Evolutionary conservation across 2,329 filamentous ascomycete species (phyloP), one percentile per base, ranked within the genome.

Genomic region (Sporothrix luriei): DNA sequence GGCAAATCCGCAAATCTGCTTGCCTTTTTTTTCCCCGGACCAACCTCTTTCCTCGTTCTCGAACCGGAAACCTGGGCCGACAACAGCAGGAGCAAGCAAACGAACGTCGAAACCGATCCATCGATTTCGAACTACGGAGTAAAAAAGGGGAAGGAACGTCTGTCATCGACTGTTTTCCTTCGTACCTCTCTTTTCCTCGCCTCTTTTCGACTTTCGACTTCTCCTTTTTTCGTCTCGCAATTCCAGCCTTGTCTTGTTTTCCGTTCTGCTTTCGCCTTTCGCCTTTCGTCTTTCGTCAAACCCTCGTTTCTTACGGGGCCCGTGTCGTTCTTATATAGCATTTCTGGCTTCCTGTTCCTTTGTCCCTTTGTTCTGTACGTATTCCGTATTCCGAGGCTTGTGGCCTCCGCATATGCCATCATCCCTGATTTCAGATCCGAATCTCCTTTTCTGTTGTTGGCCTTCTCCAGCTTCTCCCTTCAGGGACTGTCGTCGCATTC

Each of bases 361-460:
- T n/a, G n/a, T 40, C 29, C 26, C 38, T 65, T 54, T n/a, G 13
- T 16, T 43, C 55, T n/a, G 65, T 57, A 51, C 33, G 51, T 69
- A 51, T 19, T 29, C n/a, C 33, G 24, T 66, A 16, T 16, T 11
- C 16, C n/a, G 38, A 14, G 24, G 40, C 40, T 2, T 43, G 24
- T 43, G 40, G 40, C 19, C 46, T 21, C 24, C 24, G 0, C 62
- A n/a, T 62, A 38, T 14, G 13, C 21, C 38, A 9, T n/a, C 38
- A 62, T 66, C 51, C 52, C 67, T 64, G 57, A 66, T 66, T 66
- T 49, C 33, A 68, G 68, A 69, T 66, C 59, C 59, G 62, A 59
- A 49, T 40, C 49, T 57, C 67, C 43, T 46, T 67, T 62, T 38
- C 33, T 33, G 6, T 33, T 7, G 1, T 33, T 33, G 33, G 33